Conservation (phyloP, 805 yeast species). For the Cyberlindnera maritima region DNA sequence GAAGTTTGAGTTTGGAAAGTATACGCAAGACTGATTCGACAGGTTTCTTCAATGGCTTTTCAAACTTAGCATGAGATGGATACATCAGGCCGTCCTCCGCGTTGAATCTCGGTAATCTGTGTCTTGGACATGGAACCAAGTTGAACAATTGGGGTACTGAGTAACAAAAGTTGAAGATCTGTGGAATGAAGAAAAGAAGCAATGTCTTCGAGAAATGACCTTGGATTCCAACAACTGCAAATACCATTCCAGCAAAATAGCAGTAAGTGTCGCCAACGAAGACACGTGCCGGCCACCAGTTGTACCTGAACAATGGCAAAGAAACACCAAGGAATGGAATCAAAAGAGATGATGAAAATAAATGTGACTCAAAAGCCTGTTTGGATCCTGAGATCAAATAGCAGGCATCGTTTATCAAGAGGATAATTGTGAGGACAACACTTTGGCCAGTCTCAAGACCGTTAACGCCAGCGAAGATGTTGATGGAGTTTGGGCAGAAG, state of each 20-base stretch:
- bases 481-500: constrained; percentile 94
- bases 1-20: constrained; percentile 48
- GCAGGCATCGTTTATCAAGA: constrained; percentile 73
- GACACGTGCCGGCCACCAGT: constrained; percentile 89
- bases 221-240: constrained; percentile 92
- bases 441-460: constrained; percentile 97
- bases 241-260: constrained; percentile 97
- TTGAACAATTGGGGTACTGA: constrained; percentile 90
- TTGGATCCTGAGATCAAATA: constrained; percentile 51
- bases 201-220: constrained; percentile 97
- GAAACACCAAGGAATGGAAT: constrained; percentile 89
- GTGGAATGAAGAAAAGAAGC: constrained; percentile 83
- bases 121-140: constrained; percentile 92
- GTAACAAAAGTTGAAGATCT: constrained; percentile 83
- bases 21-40: constrained; percentile 38
- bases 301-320: constrained; percentile 67
- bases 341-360: constrained; percentile 73
- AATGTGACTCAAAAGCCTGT: constrained; percentile 64
- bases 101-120: constrained; percentile 81
- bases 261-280: constrained; percentile 99
- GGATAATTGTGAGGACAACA: constrained; percentile 66
- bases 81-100: constrained; percentile 66
- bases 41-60: constrained; percentile 32
- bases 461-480: constrained; percentile 93
- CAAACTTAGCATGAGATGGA: constrained; percentile 58